These are phyloP conservation scores for Zancudomyces culisetae DNA, from an alignment of 371 early-diverging fungal genomes.

Conservation along the genomic window DNA sequence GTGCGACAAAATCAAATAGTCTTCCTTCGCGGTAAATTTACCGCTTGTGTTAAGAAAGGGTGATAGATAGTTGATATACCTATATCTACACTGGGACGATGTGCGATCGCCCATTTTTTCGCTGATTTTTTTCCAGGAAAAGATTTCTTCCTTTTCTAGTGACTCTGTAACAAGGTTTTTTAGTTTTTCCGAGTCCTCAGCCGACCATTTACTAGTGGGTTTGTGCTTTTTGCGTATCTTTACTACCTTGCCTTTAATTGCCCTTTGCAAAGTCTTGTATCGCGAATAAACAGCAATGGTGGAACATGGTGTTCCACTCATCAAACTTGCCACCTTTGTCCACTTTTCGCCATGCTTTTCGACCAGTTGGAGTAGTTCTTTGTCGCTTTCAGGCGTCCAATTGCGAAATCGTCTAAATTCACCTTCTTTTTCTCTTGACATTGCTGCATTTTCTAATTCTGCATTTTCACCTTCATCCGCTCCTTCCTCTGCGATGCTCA, in stretches of 20 bases:
- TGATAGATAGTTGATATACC: background rate
- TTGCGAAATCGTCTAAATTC: background rate
- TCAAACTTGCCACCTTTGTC: background rate
- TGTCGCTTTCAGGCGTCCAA: background rate
- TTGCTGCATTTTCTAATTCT: background rate
- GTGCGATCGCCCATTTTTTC: background rate
- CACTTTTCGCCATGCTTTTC: slow-evolving; percentile 2
- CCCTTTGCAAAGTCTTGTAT: background rate
- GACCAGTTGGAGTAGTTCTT: background rate
- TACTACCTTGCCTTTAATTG: background rate
- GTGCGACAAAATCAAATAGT: background rate
- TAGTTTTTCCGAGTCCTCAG: background rate
- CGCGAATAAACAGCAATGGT: background rate
- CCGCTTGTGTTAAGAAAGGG: background rate
- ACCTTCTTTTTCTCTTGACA: background rate
- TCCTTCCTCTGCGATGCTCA: background rate
- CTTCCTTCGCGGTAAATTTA: background rate
- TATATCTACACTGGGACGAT: background rate
- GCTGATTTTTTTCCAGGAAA: slow-evolving; percentile 1
- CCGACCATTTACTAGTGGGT: background rate
- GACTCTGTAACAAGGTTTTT: background rate
- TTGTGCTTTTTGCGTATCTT: background rate
- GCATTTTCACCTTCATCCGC: background rate
- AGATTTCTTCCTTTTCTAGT: background rate
- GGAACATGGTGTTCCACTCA: background rate